phyloP scores from a whole-genome alignment of 2,329 filamentous ascomycete species.

The Waltergamsia citrina region DNA sequence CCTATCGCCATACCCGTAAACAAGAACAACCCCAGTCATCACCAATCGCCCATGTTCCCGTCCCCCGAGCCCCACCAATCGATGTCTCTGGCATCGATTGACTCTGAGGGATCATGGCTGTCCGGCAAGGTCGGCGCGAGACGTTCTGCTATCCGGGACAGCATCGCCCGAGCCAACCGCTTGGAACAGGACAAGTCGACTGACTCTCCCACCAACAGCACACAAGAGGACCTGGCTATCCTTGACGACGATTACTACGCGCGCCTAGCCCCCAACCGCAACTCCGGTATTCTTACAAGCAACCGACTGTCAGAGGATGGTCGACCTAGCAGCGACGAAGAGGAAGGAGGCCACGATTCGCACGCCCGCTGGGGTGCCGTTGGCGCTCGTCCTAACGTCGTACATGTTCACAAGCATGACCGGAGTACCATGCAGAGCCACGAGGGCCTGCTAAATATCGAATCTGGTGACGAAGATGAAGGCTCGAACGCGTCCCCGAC shows the following conservation, averaged over 20 bases:
- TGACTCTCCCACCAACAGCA: conserved; percentile 27
- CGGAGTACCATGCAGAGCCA: conserved; percentile 39
- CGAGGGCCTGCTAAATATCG: conserved; percentile 38
- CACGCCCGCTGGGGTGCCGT: conserved; percentile 45
- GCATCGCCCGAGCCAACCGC: conserved; percentile 19
- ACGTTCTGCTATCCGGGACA: conserved; percentile 32
- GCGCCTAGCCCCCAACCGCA: conserved; percentile 22
- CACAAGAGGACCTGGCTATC: conserved; percentile 55
- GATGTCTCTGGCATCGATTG: conserved; percentile 85
- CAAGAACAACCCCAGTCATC: conserved; percentile 34
- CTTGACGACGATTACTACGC: conserved; percentile 67
- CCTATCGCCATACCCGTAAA: conserved; percentile 14
- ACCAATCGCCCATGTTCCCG: conserved; percentile 30
- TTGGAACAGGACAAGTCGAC: conserved; percentile 23
- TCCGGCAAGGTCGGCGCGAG: conserved; percentile 58
- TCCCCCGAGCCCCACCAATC: conserved; percentile 47
- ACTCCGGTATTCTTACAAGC: conserved; percentile 15
- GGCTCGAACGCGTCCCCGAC: conserved; percentile 17
- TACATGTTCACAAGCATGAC: conserved; percentile 42
- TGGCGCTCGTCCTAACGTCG: conserved; percentile 38
- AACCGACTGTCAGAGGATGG: conserved; percentile 38
- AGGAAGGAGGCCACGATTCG: conserved; percentile 31
- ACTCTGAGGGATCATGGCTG: conserved; percentile 94
- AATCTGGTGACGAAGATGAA: conserved; percentile 22
- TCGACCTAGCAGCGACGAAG: conserved; percentile 50